Conservation (phyloP, 2,329 filamentous ascomycete species). For the Neonectria magnoliae region DNA sequence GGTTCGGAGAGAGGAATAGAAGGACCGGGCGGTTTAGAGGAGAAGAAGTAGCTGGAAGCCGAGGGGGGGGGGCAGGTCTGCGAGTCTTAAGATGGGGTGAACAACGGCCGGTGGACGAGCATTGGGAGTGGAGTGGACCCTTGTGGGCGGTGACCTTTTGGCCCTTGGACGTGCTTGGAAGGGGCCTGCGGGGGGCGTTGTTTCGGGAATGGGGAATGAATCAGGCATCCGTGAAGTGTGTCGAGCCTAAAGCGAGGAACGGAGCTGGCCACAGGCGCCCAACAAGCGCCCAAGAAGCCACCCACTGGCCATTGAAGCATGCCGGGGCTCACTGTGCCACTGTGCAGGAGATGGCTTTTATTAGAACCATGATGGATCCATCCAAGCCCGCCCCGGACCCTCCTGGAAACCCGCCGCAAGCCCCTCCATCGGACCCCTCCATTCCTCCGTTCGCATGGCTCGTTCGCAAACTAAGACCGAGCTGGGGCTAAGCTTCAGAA, state of each 20-base stretch:
- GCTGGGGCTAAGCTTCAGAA: slow-evolving; percentile 16
- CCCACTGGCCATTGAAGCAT: slow-evolving; percentile 8
- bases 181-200: slow-evolving; percentile 27
- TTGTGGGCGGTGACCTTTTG: slow-evolving; percentile 33
- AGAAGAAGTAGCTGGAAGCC: slow-evolving; percentile 13
- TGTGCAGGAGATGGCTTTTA: slow-evolving; percentile 10
- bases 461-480: slow-evolving; percentile 1
- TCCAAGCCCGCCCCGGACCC: neutral
- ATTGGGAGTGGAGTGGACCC: slow-evolving; percentile 30
- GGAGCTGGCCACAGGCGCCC: slow-evolving; percentile 30
- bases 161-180: slow-evolving; percentile 13
- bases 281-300: slow-evolving; percentile 31
- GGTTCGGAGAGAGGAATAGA: slow-evolving; percentile 8
- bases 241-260: slow-evolving; percentile 30
- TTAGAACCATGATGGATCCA: slow-evolving; percentile 1
- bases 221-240: slow-evolving; percentile 31
- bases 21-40: slow-evolving; percentile 29
- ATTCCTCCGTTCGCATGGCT: slow-evolving; percentile 12
- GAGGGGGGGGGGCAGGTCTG: slow-evolving; percentile 18
- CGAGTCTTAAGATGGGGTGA: slow-evolving; percentile 33
- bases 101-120: slow-evolving; percentile 26
- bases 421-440: slow-evolving; percentile 22
- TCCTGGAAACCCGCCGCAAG: slow-evolving; percentile 11
- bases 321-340: neutral
- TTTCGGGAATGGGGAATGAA: slow-evolving; percentile 40